Evolutionary conservation across 2,329 filamentous ascomycete species (phyloP), one percentile per base, ranked within the genome.

Genomic region (Talaromyces marneffei): DNA sequence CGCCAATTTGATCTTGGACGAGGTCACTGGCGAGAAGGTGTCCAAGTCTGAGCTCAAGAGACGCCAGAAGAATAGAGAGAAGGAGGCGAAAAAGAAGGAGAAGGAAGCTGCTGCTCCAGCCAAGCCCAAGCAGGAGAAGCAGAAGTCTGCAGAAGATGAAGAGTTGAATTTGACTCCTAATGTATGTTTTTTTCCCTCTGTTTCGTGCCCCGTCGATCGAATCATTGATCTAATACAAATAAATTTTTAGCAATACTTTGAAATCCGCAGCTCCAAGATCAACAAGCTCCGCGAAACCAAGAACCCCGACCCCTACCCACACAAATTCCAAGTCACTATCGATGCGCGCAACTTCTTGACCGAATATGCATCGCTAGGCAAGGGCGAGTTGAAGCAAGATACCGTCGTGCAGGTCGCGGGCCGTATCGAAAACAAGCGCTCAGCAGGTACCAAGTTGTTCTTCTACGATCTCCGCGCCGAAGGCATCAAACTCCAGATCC

Each of bases 21-120:
- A 95, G 72, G 91, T 92, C 66, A 97, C 94, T 14, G 94, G 94
- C 71, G 94, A 99, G 80, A 87, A 77, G 71, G 82, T 87, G 59
- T 92, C 89, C 80, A 92, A 92, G 86, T 85, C 87, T 16, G 88
- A 92, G 79, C 82, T 97, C 76, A 99, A 99, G 91, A 93, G 91
- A 82, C 87, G 93, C 71, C 86, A 92, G 81, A 99, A 99, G 90
- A 84, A 88, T 74, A 88, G 93, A 67, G 86, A 93, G 77, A 87
- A 85, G 77, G 92, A 95, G 64, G 89, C 89, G 68, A 90, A 92
- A 80, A 97, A 96, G 88, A 87, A 87, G 69, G 87, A 91, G 79
- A 93, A 91, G 83, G 89, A 87, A 29, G 89, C 90, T 57, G 82
- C 85, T 56, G 82, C 86, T 37, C 82, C 84, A 42, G 78, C 85